Percentiles rank a stretch among this genome's conserved stretches.
phyloP scores from a whole-genome alignment of 2,329 filamentous ascomycete species.

The Penicillium sp. region DNA sequence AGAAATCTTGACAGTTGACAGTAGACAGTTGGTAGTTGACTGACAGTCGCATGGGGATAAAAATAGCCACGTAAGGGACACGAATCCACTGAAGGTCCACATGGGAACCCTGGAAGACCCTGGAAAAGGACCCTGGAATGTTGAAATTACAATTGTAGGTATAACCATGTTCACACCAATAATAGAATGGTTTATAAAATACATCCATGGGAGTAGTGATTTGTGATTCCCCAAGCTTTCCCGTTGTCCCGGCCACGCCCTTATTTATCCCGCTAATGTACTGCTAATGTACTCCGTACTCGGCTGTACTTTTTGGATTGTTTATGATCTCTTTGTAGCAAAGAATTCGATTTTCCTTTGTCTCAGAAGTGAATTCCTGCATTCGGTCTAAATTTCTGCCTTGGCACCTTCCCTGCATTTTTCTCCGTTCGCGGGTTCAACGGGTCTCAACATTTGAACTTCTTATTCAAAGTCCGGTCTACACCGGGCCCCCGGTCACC shows the following conservation, averaged over 20 bases:
- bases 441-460: not conserved
- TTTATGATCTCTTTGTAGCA: not conserved
- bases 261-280: conserved; percentile 5
- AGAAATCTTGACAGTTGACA: not conserved
- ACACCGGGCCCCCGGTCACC: not conserved
- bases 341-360: not conserved
- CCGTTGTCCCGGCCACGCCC: conserved; percentile 21
- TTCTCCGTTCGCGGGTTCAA: conserved; percentile 1
- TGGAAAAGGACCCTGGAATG: not conserved
- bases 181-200: not conserved
- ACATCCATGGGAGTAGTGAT: not conserved
- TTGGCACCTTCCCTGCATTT: not conserved
- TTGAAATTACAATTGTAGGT: not conserved
- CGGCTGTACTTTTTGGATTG: not conserved
- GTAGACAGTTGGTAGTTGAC: not conserved
- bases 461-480: not conserved
- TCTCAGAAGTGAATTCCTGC: not conserved
- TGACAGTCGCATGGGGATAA: not conserved
- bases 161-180: not conserved
- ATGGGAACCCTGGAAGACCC: not conserved
- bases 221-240: not conserved
- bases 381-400: not conserved
- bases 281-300: not conserved
- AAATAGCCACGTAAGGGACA: conserved; percentile 2
- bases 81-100: not conserved